Evolutionary conservation across 1,284 basidiomycete genomes (phyloP).

Genomic region (Ganoderma meredithae): DNA sequence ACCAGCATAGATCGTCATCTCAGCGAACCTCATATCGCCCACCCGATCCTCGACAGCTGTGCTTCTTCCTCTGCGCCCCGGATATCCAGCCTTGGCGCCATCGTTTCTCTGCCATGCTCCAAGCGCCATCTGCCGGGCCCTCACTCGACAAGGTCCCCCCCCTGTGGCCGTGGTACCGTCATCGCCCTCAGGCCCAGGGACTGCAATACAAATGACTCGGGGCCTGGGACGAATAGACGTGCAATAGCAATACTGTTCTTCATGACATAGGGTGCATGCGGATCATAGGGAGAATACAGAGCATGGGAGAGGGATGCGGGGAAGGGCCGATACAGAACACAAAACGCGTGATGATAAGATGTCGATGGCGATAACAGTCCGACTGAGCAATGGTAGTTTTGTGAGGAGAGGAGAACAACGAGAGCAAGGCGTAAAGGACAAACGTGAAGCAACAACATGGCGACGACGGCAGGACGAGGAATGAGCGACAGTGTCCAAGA

Average conservation of each 20-base stretch:
- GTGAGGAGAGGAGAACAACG: background rate
- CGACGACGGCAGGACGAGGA: conserved; percentile 6
- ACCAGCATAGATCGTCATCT: conserved; percentile 9
- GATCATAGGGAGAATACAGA: conserved; percentile 7
- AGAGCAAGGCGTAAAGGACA: background rate
- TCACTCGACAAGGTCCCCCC: background rate
- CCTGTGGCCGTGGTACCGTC: conserved; percentile 8
- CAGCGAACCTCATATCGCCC: conserved; percentile 15
- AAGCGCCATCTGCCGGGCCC: background rate
- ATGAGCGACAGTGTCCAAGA: background rate
- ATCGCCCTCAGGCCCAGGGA: conserved; percentile 6
- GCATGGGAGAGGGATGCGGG: background rate
- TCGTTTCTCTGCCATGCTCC: conserved; percentile 2
- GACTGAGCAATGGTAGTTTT: background rate
- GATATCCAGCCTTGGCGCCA: background rate
- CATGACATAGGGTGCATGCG: conserved; percentile 2
- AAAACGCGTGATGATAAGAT: background rate
- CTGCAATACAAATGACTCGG: conserved; percentile 2
- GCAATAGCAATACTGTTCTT: conserved; percentile 10
- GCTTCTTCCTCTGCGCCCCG: conserved; percentile 8
- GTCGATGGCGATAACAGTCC: conserved; percentile 2
- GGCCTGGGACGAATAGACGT: conserved; percentile 10
- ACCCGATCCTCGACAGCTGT: conserved; percentile 16
- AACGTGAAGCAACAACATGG: conserved; percentile 6
- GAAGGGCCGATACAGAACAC: background rate